Evolutionary conservation across 1,284 basidiomycete species (phyloP), one percentile per base, ranked within the genome.

Genomic region (Tilletiaria anomala): DNA sequence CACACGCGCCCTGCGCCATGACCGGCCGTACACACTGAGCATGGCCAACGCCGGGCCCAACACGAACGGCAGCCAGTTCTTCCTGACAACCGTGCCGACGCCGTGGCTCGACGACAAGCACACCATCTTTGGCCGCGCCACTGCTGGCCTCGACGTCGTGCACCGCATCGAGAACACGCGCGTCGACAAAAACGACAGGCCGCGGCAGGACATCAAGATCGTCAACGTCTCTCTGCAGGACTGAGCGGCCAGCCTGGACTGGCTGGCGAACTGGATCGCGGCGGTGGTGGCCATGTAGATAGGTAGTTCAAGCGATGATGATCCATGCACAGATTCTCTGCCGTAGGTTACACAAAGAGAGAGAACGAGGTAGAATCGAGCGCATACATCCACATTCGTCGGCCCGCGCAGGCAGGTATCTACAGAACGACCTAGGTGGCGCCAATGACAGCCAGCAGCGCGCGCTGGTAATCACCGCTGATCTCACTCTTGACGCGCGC

Each of bases 11-110:
- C 71, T 93, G 43, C 82, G 79, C 67, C 91, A 96, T 68, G 87
- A 94, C 68, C 73, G 86, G 45, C 89, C 91, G 1, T 96, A 94
- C 65, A 93, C 84, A n/a, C 74, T 97, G 37, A 88, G 85, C 61
- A 96, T 96, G 88, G 93, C 93, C n/a, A 99, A 99, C 50, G 83
- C 86, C 2, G 91, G 93, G 1, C 80, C 86, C 1, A 74, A 74
- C 41, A 97, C 93, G 31, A 32, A 17, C 32, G 18, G 82, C 2
- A 84, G 82, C 3, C 91, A 99, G 68, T 97, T 97, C 73, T 97
- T 97, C 71, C 89, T 97, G 66, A 99, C 93, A 2, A 94, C 88
- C 2, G 88, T 82, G 2, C 82, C 89, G 10, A 86, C 85, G 4
- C 86, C 88, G 5, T 94, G 88, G 87, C 72, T 97, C 40, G 73